Evolutionary conservation across 2,329 filamentous ascomycete genomes (phyloP).

Genomic region (Diaporthe longicolla): DNA sequence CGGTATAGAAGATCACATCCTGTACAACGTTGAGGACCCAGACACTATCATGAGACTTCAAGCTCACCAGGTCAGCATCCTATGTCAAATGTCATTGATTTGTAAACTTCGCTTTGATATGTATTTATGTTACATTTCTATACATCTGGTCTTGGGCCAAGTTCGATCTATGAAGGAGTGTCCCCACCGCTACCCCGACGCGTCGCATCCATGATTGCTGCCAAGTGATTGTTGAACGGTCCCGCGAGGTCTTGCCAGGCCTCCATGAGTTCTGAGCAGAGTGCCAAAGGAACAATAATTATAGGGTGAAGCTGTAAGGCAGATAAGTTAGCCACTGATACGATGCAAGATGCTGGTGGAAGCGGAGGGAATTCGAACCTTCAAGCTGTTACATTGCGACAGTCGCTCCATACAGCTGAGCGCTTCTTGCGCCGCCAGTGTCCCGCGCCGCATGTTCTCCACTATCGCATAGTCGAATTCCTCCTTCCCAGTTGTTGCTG

Average conservation of each 20-base stretch:
- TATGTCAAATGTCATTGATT: neutral
- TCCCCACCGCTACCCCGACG: neutral
- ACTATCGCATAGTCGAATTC: constrained; percentile 15
- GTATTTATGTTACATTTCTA: constrained; percentile 7
- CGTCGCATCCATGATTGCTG: constrained; percentile 16
- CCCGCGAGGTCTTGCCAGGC: constrained; percentile 11
- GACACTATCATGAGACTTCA: neutral
- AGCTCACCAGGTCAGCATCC: neutral
- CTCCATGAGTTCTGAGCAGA: constrained; percentile 15
- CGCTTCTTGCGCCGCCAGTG: constrained; percentile 13
- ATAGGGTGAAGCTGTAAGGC: constrained; percentile 6
- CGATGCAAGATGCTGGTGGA: no score
- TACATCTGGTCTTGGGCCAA: neutral
- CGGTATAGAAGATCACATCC: no score
- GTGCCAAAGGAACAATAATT: constrained; percentile 1
- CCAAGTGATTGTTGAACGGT: constrained; percentile 19
- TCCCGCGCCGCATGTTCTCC: constrained; percentile 18
- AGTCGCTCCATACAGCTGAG: constrained; percentile 6
- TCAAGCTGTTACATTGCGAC: constrained; percentile 5
- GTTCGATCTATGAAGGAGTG: constrained; percentile 23
- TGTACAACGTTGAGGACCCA: neutral
- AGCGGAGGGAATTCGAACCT: neutral
- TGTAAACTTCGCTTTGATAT: neutral
- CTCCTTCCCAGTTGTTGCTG: neutral
- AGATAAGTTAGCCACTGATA: neutral